Conservation (phyloP, 164 flowering plant genomes). For the Annona squamosa region DNA sequence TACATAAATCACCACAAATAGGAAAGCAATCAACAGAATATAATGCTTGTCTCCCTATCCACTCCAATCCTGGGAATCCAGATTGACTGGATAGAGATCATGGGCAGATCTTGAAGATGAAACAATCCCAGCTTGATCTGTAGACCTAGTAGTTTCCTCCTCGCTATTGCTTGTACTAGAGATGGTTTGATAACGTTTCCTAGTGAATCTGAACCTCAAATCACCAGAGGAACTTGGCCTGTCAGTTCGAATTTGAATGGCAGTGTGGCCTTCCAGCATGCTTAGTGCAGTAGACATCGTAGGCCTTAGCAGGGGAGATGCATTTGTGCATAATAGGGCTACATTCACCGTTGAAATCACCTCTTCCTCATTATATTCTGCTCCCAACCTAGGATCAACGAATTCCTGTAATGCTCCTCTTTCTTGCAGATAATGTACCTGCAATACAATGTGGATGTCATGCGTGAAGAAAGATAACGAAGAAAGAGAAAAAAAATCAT, state of each 20-base stretch:
- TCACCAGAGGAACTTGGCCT: constrained; percentile 8
- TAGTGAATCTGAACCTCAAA: constrained; percentile 9
- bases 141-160: neutral
- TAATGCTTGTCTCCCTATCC: neutral
- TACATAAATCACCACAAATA: neutral
- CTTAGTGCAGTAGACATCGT: constrained; percentile 27
- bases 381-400: constrained; percentile 23
- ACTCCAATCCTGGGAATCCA: neutral
- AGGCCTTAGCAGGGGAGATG: constrained; percentile 26
- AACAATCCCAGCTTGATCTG: neutral
- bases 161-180: constrained; percentile 2
- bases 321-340: constrained; percentile 25
- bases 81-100: neutral
- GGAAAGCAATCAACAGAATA: no score
- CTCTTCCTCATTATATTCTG: constrained; percentile 14
- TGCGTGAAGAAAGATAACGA: neutral
- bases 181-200: constrained; percentile 6
- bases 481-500: neutral
- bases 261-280: constrained; percentile 27
- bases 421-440: constrained; percentile 21
- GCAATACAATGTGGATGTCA: neutral
- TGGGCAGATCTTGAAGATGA: neutral
- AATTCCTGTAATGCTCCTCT: constrained; percentile 23
- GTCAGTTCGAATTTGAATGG: constrained; percentile 8
- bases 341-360: constrained; percentile 19